A percentile compares a stretch with the other conserved stretches of the same genome.
Evolutionary conservation across 805 yeast species (phyloP).

Genomic region (Myxozyma sirexii): DNA sequence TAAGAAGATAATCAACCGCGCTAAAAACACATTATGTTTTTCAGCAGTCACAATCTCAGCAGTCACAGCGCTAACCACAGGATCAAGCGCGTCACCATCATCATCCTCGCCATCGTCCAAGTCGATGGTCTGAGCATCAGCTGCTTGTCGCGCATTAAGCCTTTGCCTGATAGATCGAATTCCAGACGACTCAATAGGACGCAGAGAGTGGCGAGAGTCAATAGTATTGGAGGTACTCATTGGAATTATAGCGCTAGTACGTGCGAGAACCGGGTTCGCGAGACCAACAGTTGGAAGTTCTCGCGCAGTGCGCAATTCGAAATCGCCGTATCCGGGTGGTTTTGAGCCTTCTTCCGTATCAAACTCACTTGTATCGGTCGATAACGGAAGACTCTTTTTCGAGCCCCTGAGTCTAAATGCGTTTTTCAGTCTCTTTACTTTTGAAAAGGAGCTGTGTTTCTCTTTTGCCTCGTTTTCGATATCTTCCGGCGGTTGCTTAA

Average conservation of each 20-base stretch:
- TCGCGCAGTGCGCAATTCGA: neutral
- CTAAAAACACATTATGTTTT: slow-evolving; percentile 4
- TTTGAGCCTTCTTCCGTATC: neutral
- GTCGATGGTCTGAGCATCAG: neutral
- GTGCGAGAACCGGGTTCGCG: neutral
- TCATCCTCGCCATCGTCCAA: neutral
- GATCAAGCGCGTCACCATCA: slow-evolving; percentile 34
- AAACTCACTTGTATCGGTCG: neutral
- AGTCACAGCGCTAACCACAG: slow-evolving; percentile 31
- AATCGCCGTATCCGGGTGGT: neutral
- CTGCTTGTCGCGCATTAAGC: slow-evolving; percentile 1
- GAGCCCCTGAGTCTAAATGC: neutral
- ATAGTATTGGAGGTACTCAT: neutral
- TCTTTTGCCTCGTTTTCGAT: neutral
- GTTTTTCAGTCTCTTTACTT: slow-evolving; percentile 22
- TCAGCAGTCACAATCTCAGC: slow-evolving; percentile 11
- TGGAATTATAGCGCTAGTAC: neutral
- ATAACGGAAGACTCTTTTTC: neutral
- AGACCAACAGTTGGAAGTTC: slow-evolving; percentile 1
- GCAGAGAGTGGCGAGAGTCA: neutral
- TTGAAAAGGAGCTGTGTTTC: slow-evolving; percentile 9
- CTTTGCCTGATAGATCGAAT: slow-evolving; percentile 23
- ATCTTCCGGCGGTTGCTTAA: slow-evolving; percentile 43
- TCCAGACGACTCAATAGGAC: slow-evolving; percentile 20
- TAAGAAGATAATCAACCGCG: slow-evolving; percentile 34